A percentile compares a stretch with the other conserved stretches of the same genome.
phyloP scores from a whole-genome alignment of 768 basidiomycete species.

The Macrolepiota albuminosa region DNA sequence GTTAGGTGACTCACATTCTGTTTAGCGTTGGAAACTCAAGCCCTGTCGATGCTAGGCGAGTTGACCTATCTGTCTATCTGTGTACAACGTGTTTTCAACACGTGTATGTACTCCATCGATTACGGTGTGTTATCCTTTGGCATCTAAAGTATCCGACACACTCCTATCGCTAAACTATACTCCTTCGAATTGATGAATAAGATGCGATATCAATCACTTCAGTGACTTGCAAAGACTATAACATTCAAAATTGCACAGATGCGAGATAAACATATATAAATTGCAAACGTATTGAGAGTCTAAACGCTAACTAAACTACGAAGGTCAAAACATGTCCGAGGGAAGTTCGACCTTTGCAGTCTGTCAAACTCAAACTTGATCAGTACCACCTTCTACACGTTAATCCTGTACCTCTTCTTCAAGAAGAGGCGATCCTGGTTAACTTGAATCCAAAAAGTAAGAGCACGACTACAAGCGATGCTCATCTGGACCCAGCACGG shows the following conservation, averaged over 20 bases:
- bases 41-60: background rate
- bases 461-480: slow-evolving; percentile 6
- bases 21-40: slow-evolving; percentile 2
- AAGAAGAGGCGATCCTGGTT: slow-evolving; percentile 10
- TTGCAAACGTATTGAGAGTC: slow-evolving; percentile 8
- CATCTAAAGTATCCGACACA: slow-evolving; percentile 7
- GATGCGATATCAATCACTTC: background rate
- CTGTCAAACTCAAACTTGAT: slow-evolving; percentile 15
- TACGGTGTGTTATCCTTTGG: slow-evolving; percentile 8
- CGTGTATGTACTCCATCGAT: slow-evolving; percentile 25
- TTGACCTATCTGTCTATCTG: slow-evolving; percentile 3
- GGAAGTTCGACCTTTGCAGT: slow-evolving; percentile 2
- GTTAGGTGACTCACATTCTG: slow-evolving; percentile 5
- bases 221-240: background rate
- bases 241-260: background rate
- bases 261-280: slow-evolving; percentile 8
- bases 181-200: slow-evolving; percentile 12
- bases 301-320: slow-evolving; percentile 14
- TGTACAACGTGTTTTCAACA: slow-evolving; percentile 21
- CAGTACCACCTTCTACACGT: slow-evolving; percentile 8
- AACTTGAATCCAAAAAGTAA: slow-evolving; percentile 9
- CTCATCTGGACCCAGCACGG: slow-evolving; percentile 7
- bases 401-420: slow-evolving; percentile 11
- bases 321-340: slow-evolving; percentile 7
- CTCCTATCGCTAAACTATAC: slow-evolving; percentile 5